Evolutionary conservation across 768 basidiomycete genomes (phyloP).

Genomic region (Paxillus involutus): DNA sequence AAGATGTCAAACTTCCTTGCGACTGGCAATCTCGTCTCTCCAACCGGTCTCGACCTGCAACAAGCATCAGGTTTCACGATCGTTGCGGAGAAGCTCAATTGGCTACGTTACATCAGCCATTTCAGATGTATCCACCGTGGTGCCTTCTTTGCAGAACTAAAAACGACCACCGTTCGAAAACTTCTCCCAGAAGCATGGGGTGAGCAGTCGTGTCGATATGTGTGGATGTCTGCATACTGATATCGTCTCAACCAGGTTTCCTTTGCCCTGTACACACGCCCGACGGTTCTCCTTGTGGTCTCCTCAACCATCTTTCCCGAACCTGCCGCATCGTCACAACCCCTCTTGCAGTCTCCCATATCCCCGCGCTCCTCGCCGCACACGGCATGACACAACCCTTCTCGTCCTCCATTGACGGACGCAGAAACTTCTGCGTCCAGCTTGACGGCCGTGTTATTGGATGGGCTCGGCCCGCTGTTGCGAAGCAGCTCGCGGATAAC

Average conservation of each 20-base stretch:
- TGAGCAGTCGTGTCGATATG: conserved; percentile 31
- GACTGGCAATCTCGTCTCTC: conserved; percentile 93
- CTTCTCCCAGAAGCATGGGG: conserved; percentile 98
- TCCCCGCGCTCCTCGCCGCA: conserved; percentile 77
- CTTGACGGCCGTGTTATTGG: conserved; percentile 96
- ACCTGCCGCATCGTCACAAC: conserved; percentile 88
- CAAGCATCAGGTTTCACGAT: conserved; percentile 99
- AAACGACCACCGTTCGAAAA: conserved; percentile 97
- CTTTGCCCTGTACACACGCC: conserved; percentile 98
- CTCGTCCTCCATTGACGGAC: conserved; percentile 76
- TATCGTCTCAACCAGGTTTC: conserved; percentile 59
- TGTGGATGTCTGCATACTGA: conserved; percentile 3
- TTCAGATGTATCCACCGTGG: conserved; percentile 98
- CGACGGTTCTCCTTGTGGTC: conserved; percentile 96
- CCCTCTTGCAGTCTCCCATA: conserved; percentile 70
- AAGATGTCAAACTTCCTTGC: conserved; percentile 94
- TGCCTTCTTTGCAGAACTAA: conserved; percentile 98
- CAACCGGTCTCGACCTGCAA: conserved; percentile 93
- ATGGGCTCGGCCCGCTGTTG: conserved; percentile 78
- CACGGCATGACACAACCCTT: conserved; percentile 96
- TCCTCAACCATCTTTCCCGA: conserved; percentile 94
- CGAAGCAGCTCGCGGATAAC: conserved; percentile 76
- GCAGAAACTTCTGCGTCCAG: conserved; percentile 82
- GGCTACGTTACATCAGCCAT: conserved; percentile 97
- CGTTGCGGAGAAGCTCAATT: conserved; percentile 98